A percentile compares a stretch with the other conserved stretches of the same genome.
Evolutionary conservation across 75 land plant species (phyloP).

Genomic region (Ceratopteris richardii): DNA sequence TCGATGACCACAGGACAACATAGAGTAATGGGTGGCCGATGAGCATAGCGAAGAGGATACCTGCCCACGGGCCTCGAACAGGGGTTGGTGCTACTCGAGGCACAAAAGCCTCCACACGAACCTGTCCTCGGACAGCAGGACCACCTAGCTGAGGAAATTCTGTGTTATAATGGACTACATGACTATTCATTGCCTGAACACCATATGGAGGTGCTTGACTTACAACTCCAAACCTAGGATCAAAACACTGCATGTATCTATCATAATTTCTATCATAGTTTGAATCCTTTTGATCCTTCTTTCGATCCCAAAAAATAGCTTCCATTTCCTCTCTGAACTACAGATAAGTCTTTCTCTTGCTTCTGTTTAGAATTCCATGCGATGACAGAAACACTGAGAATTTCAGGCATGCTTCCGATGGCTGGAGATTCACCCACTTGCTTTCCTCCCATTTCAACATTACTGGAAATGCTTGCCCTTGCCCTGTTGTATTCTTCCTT

Average conservation of each 20-base stretch:
- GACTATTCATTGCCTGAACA: conserved; percentile 82
- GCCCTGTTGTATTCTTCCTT: conserved; percentile 94
- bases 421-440: conserved; percentile 17
- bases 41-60: conserved; percentile 29
- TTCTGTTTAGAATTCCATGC: conserved; percentile 12
- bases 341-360: conserved; percentile 27
- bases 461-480: conserved; percentile 75
- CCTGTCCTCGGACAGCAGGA: conserved; percentile 44
- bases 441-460: conserved; percentile 32
- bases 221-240: conserved; percentile 98
- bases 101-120: conserved; percentile 56
- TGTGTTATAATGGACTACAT: conserved; percentile 84
- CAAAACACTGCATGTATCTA: conserved; percentile 91
- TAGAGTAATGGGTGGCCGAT: conserved; percentile 59
- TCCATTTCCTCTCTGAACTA: conserved; percentile 25
- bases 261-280: conserved; percentile 89
- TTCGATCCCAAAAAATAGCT: conserved; percentile 87
- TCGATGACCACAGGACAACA: too few species aligned
- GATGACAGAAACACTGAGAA: conserved; percentile 1
- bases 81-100: conserved; percentile 21
- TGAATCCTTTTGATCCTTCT: conserved; percentile 80
- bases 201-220: conserved; percentile 70
- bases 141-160: conserved; percentile 95
- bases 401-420: not conserved
- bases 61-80: conserved; percentile 47